Conservation (phyloP, 2,329 filamentous ascomycete species). For the Allantophomopsis cytisporea region DNA sequence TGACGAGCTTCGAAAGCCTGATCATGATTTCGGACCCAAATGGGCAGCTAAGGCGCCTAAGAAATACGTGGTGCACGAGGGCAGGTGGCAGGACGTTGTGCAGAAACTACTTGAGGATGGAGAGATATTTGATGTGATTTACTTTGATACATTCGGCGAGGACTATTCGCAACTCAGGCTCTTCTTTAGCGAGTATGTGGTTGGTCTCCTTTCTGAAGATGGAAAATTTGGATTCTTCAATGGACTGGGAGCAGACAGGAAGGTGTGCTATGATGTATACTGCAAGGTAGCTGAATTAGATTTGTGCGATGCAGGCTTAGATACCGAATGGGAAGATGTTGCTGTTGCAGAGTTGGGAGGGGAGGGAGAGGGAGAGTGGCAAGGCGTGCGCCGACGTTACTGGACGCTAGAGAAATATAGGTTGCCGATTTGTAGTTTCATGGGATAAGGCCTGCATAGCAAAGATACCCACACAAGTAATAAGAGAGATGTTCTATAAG, state of each 20-base stretch:
- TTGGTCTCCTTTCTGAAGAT: conserved; percentile 56
- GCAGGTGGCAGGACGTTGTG: conserved; percentile 72
- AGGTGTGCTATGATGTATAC: conserved; percentile 94
- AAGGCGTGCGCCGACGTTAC: conserved; percentile 76
- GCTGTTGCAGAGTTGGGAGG: conserved; percentile 51
- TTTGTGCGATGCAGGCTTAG: conserved; percentile 75
- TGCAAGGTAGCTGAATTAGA: conserved; percentile 86
- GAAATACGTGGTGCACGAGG: conserved; percentile 59
- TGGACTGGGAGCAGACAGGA: conserved; percentile 81
- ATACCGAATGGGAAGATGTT: conserved; percentile 75
- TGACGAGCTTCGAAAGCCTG: conserved; percentile 34
- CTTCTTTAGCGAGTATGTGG: conserved; percentile 83
- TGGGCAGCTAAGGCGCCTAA: conserved; percentile 47
- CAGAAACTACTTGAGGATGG: conserved; percentile 54
- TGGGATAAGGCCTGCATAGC: conserved; percentile 21
- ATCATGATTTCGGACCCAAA: conserved; percentile 30
- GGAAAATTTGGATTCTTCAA: conserved; percentile 83
- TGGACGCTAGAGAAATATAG: conserved; percentile 76
- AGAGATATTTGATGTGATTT: conserved; percentile 72
- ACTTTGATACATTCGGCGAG: conserved; percentile 97
- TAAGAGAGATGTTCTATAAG: no score
- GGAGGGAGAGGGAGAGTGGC: conserved; percentile 65
- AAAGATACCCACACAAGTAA: background rate
- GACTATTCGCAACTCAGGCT: conserved; percentile 73
- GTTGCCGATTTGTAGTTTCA: conserved; percentile 61